These are phyloP conservation scores for Candida andamanensis DNA, from an alignment of 805 yeast genomes.

Conservation along the genomic window DNA sequence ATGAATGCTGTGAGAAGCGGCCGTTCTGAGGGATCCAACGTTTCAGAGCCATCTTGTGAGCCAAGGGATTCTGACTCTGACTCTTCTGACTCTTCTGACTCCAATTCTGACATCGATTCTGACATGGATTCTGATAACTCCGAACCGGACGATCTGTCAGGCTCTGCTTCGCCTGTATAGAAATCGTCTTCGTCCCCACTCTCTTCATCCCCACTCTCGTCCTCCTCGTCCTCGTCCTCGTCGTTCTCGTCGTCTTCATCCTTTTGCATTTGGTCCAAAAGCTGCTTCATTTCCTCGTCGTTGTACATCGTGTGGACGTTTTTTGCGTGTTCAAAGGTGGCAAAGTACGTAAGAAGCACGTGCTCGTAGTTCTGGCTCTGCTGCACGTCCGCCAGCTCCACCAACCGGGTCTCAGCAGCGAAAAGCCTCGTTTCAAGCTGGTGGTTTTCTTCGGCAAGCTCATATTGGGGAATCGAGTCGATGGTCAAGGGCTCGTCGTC, in stretches of 20 bases:
- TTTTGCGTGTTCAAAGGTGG: conserved; percentile 8
- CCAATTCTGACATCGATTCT: too few species aligned
- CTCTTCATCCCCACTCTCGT: conserved; percentile 3
- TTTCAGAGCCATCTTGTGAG: too few species aligned
- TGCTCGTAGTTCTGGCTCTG: conserved; percentile 16
- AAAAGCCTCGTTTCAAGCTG: conserved; percentile 7
- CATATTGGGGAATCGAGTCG: conserved; percentile 4
- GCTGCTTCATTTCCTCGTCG: conserved; percentile 8
- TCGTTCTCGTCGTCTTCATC: conserved; percentile 3
- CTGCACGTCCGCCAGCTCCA: conserved; percentile 12
- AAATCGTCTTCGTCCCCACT: conserved; percentile 1
- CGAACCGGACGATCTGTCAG: background rate
- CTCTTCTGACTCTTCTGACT: too few species aligned
- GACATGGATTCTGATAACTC: too few species aligned
- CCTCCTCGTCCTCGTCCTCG: conserved; percentile 6
- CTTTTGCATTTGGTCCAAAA: background rate
- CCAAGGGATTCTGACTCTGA: too few species aligned
- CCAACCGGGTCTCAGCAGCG: conserved; percentile 7
- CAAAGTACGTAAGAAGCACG: conserved; percentile 13
- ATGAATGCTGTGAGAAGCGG: too few species aligned
- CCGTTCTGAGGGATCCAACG: too few species aligned
- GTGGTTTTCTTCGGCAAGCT: conserved; percentile 9
- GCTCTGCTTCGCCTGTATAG: background rate
- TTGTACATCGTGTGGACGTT: conserved; percentile 5
- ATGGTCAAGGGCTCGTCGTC: conserved; percentile 1